phyloP scores from a whole-genome alignment of 192 early-diverging fungal species.

The Coemansia nantahalensis region DNA sequence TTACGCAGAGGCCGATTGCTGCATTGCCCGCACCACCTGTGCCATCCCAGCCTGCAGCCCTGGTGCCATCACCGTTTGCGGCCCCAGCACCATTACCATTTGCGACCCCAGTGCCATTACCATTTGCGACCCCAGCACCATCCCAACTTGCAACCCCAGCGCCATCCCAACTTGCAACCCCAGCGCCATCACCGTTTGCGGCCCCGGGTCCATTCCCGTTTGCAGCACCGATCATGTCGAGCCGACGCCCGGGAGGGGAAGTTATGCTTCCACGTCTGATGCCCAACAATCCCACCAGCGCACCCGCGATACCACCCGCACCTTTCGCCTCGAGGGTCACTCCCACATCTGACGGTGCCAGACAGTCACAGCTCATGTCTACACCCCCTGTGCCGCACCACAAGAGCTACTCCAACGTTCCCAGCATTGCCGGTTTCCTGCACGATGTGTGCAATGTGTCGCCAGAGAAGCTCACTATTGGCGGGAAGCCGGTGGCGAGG shows the following conservation, averaged over 20 bases:
- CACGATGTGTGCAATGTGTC: constrained; percentile 41
- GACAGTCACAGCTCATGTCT: constrained; percentile 39
- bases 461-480: constrained; percentile 37
- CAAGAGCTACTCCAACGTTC: constrained; percentile 17
- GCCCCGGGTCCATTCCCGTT: background rate
- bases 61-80: background rate
- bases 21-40: too few relatives aligned
- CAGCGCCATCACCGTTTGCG: background rate
- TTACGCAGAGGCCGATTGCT: too few relatives aligned
- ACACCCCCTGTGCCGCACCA: background rate
- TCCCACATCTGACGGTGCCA: constrained; percentile 5
- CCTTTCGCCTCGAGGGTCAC: too few relatives aligned
- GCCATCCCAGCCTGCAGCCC: too few relatives aligned
- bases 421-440: constrained; percentile 38
- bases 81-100: background rate
- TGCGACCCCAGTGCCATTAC: background rate
- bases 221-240: too few relatives aligned
- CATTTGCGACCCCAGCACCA: background rate
- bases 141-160: background rate
- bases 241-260: too few relatives aligned
- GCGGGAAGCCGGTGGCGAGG: constrained; percentile 27
- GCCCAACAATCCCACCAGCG: too few relatives aligned
- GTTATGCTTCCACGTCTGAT: too few relatives aligned
- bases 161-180: background rate
- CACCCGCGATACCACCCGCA: too few relatives aligned